Conservation (phyloP, 331 rosid genomes). For the Rhamnella rubrinervis region DNA sequence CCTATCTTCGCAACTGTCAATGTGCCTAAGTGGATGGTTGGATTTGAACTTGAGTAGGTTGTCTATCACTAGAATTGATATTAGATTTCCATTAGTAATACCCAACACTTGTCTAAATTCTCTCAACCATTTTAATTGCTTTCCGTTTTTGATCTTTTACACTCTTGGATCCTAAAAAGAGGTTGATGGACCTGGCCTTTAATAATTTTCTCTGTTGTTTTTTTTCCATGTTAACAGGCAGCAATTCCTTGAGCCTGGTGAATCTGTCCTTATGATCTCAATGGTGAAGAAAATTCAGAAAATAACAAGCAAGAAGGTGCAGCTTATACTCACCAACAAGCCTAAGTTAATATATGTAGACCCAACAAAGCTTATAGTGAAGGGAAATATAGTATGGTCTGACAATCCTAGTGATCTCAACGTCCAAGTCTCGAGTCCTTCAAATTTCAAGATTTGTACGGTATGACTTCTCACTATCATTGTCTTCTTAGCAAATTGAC, state of each 20-base stretch:
- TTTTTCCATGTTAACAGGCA: constrained; percentile 61
- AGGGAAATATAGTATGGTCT: constrained; percentile 95
- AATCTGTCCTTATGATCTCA: constrained; percentile 93
- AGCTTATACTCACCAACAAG: constrained; percentile 96
- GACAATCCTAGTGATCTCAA: constrained; percentile 86
- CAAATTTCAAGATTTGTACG: constrained; percentile 89
- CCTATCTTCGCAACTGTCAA: neutral
- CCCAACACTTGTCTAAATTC: too few species aligned
- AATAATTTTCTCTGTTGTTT: neutral
- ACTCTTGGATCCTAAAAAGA: neutral
- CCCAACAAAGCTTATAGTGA: constrained; percentile 80
- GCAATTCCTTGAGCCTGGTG: constrained; percentile 93
- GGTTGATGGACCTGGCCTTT: constrained; percentile 2
- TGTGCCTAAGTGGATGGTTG: neutral
- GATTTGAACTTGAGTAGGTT: constrained; percentile 2
- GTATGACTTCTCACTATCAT: constrained; percentile 36
- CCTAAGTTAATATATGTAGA: constrained; percentile 95
- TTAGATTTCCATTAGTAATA: too few species aligned
- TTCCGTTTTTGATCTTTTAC: neutral
- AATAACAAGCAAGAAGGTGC: constrained; percentile 94
- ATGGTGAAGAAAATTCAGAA: constrained; percentile 93
- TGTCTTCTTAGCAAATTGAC: neutral
- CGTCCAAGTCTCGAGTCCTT: constrained; percentile 80
- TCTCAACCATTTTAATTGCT: too few species aligned
- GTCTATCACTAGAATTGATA: neutral